Evolutionary conservation across 1,284 basidiomycete genomes (phyloP).

Genomic region (Laetiporus sulphureus): DNA sequence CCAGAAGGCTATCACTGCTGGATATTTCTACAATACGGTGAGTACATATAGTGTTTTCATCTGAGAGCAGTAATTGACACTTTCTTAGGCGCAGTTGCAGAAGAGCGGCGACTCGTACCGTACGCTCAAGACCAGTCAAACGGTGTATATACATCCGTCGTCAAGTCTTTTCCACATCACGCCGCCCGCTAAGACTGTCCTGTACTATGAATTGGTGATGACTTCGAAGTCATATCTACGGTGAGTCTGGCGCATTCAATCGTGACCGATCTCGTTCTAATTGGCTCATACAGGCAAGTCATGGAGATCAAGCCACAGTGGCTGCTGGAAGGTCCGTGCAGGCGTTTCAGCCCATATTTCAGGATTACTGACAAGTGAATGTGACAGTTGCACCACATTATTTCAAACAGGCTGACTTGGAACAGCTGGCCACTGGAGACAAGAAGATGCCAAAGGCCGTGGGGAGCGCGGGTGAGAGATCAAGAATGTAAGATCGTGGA

Average conservation of each 20-base stretch:
- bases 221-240: constrained; percentile 84
- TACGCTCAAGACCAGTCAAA: constrained; percentile 91
- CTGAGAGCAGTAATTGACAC: constrained; percentile 2
- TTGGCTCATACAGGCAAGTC: constrained; percentile 58
- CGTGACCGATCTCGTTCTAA: not conserved
- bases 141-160: constrained; percentile 95
- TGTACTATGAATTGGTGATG: constrained; percentile 95
- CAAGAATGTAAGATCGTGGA: constrained; percentile 1
- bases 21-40: constrained; percentile 95
- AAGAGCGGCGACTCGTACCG: constrained; percentile 91
- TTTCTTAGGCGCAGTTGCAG: constrained; percentile 70
- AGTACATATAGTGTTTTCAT: constrained; percentile 21
- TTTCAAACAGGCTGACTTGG: constrained; percentile 85
- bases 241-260: constrained; percentile 24
- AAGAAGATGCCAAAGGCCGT: constrained; percentile 85
- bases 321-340: constrained; percentile 77
- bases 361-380: not conserved
- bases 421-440: constrained; percentile 75
- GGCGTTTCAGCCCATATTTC: not conserved
- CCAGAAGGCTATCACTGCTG: constrained; percentile 91
- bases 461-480: constrained; percentile 25
- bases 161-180: constrained; percentile 93
- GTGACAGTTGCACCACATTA: constrained; percentile 84
- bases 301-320: constrained; percentile 97
- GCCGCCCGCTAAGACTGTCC: constrained; percentile 83